Conservation (phyloP, 225 moss, liverwort and hornwort genomes). For the Pseudoscleropodium purum region DNA sequence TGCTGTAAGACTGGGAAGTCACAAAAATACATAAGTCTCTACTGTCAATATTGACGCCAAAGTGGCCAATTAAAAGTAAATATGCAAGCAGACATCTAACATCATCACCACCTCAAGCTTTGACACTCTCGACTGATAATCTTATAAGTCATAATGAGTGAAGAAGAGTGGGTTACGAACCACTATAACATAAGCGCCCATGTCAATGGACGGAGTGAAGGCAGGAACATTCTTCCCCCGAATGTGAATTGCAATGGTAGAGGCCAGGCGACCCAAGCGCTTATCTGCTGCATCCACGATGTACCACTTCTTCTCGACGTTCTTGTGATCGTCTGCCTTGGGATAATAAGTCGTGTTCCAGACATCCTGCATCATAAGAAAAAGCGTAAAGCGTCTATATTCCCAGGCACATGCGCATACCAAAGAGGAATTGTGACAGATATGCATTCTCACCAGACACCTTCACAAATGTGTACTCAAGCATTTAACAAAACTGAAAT, state of each 20-base stretch:
- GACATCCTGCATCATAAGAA: slow-evolving; percentile 36
- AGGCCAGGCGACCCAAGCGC: slow-evolving; percentile 68
- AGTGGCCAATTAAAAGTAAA: background rate
- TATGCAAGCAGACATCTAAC: background rate
- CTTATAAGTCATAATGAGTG: background rate
- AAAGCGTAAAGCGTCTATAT: background rate
- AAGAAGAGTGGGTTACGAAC: slow-evolving; percentile 6
- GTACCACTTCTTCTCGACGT: slow-evolving; percentile 79
- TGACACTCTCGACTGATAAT: background rate
- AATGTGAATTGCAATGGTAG: slow-evolving; percentile 63
- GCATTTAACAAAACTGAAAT: background rate
- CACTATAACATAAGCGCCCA: slow-evolving; percentile 81
- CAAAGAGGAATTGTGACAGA: background rate
- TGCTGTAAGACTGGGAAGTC: background rate
- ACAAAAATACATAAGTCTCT: background rate
- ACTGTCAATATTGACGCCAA: background rate
- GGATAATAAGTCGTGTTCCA: slow-evolving; percentile 85
- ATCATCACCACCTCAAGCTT: background rate
- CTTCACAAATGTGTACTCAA: background rate
- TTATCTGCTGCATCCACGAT: slow-evolving; percentile 78
- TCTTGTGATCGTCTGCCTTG: slow-evolving; percentile 63
- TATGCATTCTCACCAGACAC: background rate
- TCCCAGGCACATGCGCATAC: background rate
- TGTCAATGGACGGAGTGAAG: slow-evolving; percentile 61
- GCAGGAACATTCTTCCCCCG: slow-evolving; percentile 67